Base-by-base conservation (phyloP, 768 basidiomycete genomes). In the Aureoboletus auriporus region DNA sequence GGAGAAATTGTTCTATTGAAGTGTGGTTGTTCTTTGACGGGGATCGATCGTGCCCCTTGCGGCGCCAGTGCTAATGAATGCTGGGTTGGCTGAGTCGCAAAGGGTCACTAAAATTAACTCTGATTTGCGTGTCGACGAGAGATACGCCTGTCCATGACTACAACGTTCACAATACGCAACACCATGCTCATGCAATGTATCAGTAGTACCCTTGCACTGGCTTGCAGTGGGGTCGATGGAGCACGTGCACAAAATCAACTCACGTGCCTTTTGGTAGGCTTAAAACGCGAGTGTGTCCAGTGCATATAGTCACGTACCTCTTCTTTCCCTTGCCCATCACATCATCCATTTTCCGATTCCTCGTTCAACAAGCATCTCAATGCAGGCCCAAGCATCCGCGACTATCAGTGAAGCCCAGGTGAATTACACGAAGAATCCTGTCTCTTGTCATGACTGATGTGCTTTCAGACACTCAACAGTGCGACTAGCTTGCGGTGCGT, bases 401-500 rank as follows among this genome's bases (percentile, higher is more conserved):
- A 50, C 49, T 16, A 55, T 39, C 10, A 62, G 12, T 20, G 65
- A 65, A 52, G 50, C 37, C 7, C 63, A 69, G 61, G 65, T 66
- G 35, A 39, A 35, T 16, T 33, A 14, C 23, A 8, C 5, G 6
- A 28, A 27, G 35, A 16, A 33, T 2, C n/a, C 16, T 8, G 34
- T 38, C 23, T 10, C 26, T 11, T 16, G 17, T 28, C 2, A 28
- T 17, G 26, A 46, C 44, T 61, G 39, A 65, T 36, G 10, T 45
- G 27, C 31, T 30, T 59, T 12, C 70, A 82, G 60, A 62, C 70
- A n/a, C 73, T 82, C 28, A 80, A 69, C 28, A 73, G 70, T 13
- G 70, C 69, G 3, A 84, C 86, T 52, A 89, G 87, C 58, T 67
- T 89, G 44, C 75, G 77, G 36, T 81, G 82, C 16, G 79, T 90